A percentile compares a stretch with the other conserved stretches of the same genome.
These are phyloP conservation scores for Paramecium tetraurelia DNA, from an alignment of 73 alveolate species.

Conservation along the genomic window DNA sequence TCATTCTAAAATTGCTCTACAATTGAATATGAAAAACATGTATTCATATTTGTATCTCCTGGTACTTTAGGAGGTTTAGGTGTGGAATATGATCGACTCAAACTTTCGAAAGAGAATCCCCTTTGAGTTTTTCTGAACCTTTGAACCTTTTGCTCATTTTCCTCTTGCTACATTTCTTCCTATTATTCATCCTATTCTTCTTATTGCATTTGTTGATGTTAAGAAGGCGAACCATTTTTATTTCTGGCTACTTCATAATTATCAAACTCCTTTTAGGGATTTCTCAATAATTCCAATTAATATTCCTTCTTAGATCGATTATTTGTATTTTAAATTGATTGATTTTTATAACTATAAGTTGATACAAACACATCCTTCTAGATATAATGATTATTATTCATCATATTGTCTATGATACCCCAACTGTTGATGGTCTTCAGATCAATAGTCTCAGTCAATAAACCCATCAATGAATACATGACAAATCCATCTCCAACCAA, in stretches of 20 bases:
- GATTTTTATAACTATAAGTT: not conserved
- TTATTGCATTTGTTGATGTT: not conserved
- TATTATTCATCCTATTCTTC: not conserved
- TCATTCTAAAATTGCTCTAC: slow-evolving; percentile 77
- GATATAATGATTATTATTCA: slow-evolving; percentile 43
- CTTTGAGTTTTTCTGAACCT: not conserved
- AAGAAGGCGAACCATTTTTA: not conserved
- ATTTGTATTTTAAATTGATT: not conserved
- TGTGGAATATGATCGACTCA: not conserved
- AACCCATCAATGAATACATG: slow-evolving; percentile 94
- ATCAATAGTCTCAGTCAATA: slow-evolving; percentile 88
- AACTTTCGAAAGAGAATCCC: not conserved
- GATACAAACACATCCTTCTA: slow-evolving; percentile 47
- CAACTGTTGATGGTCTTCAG: slow-evolving; percentile 57
- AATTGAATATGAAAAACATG: slow-evolving; percentile 82
- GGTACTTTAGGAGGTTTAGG: not conserved
- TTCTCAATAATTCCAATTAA: not conserved
- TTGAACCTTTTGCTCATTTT: not conserved
- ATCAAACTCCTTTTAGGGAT: not conserved
- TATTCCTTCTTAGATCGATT: slow-evolving; percentile 1
- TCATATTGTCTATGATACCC: slow-evolving; percentile 24
- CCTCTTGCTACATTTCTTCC: not conserved
- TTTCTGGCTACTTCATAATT: not conserved
- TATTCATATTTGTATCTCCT: slow-evolving; percentile 59
- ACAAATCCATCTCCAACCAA: slow-evolving; percentile 83